phyloP scores from a whole-genome alignment of 768 basidiomycete species.

The Suillus subalutaceus region DNA sequence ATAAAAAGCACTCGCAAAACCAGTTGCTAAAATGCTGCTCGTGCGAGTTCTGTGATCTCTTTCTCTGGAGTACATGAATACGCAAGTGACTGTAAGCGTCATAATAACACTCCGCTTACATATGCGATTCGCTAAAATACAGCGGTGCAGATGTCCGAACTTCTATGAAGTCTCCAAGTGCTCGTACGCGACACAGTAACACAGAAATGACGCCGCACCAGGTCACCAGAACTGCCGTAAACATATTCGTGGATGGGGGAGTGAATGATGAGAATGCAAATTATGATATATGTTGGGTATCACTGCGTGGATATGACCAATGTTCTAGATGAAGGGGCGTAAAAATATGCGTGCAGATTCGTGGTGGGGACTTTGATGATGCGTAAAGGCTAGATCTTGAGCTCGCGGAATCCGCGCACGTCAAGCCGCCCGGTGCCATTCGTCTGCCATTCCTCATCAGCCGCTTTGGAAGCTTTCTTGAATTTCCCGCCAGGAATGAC shows the following conservation, averaged over 20 bases:
- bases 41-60: not conserved
- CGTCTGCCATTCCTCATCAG: constrained; percentile 55
- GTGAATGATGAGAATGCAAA: constrained; percentile 4
- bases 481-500: constrained; percentile 64
- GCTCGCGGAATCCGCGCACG: constrained; percentile 76
- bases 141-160: not conserved
- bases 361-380: not conserved
- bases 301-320: constrained; percentile 8
- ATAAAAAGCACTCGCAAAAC: not conserved
- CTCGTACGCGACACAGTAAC: not conserved
- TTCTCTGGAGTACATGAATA: not conserved
- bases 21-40: not conserved
- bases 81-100: not conserved
- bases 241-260: constrained; percentile 1
- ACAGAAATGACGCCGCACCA: not conserved
- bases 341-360: constrained; percentile 14
- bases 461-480: constrained; percentile 35
- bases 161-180: constrained; percentile 10
- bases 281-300: constrained; percentile 8
- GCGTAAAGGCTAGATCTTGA: constrained; percentile 56
- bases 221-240: not conserved
- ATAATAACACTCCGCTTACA: not conserved
- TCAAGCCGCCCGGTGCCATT: constrained; percentile 76
- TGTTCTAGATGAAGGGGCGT: constrained; percentile 8
- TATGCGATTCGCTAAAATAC: not conserved